Evolutionary conservation across 2,329 filamentous ascomycete species (phyloP).

Genomic region (Gyromitra esculenta): DNA sequence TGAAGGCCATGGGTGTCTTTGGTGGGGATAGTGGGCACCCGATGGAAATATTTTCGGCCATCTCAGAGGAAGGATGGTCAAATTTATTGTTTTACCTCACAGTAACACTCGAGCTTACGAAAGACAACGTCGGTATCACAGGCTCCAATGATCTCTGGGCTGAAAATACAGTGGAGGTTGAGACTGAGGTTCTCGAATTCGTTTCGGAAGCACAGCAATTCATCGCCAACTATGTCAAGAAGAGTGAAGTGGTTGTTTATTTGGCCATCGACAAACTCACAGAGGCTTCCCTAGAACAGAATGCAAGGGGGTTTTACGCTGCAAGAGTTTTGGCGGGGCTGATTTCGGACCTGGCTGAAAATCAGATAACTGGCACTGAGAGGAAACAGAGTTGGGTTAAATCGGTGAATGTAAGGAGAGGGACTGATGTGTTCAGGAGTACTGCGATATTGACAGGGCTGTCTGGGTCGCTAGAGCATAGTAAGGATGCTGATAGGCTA

Average conservation of each 20-base stretch:
- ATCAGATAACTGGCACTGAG: constrained; percentile 23
- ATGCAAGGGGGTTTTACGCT: constrained; percentile 43
- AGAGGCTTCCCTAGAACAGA: constrained; percentile 16
- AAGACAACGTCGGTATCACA: constrained; percentile 69
- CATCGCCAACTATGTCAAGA: constrained; percentile 26
- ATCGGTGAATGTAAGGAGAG: constrained; percentile 43
- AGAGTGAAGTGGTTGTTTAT: constrained; percentile 15
- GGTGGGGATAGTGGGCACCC: constrained; percentile 53
- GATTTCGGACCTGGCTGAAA: constrained; percentile 35
- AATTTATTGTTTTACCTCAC: constrained; percentile 66
- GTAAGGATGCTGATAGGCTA: constrained; percentile 62
- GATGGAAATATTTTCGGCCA: constrained; percentile 51
- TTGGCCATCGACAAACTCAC: constrained; percentile 30
- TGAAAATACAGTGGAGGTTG: constrained; percentile 63
- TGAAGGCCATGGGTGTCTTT: constrained; percentile 60
- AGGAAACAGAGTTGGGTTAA: constrained; percentile 41
- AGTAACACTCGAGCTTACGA: constrained; percentile 67
- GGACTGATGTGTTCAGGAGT: constrained; percentile 44
- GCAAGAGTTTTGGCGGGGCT: constrained; percentile 40
- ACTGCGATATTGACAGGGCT: constrained; percentile 51
- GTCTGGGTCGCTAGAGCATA: constrained; percentile 25
- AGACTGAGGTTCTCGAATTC: constrained; percentile 66
- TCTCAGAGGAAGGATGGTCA: constrained; percentile 59
- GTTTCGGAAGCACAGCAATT: constrained; percentile 64
- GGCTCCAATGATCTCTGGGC: constrained; percentile 67